Conservation (phyloP, 164 flowering plant genomes). For the Vitis amurensis region DNA sequence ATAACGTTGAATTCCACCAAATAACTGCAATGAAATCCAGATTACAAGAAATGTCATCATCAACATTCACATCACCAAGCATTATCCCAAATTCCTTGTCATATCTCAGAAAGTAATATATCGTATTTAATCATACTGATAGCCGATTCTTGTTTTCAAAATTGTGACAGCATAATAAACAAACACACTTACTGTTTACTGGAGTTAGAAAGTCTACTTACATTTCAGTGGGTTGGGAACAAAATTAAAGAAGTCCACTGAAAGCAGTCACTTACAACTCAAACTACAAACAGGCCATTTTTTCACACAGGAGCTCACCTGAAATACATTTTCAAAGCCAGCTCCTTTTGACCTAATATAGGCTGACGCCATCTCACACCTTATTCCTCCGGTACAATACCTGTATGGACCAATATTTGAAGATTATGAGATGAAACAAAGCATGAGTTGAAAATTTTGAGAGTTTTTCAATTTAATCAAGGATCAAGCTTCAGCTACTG, state of each 20-base stretch:
- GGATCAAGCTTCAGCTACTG: not conserved
- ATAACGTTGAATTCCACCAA: constrained; percentile 95
- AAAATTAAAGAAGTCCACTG: not conserved
- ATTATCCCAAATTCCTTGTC: not conserved
- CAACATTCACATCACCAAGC: not conserved
- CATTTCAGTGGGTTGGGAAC: not conserved
- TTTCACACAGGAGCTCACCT: constrained; percentile 43
- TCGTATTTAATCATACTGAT: too few species aligned
- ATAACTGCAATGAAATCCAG: constrained; percentile 53
- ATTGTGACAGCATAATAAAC: too few species aligned
- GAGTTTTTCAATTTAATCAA: not conserved
- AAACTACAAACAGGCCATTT: too few species aligned
- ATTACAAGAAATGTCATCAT: not conserved
- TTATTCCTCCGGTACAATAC: constrained; percentile 99
- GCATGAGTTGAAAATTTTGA: constrained; percentile 1
- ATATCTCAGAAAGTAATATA: not conserved
- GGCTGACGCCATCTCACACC: constrained; percentile 99
- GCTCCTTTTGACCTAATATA: constrained; percentile 87
- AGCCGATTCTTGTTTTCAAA: too few species aligned
- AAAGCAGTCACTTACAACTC: not conserved
- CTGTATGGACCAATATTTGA: constrained; percentile 36
- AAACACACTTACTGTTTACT: too few species aligned
- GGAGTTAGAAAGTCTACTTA: not conserved
- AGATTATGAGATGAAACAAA: not conserved
- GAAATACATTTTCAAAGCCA: constrained; percentile 90